Evolutionary conservation across 441 rosid genomes (phyloP), one percentile per base, ranked within the genome.

Genomic region (Gossypium laxum): DNA sequence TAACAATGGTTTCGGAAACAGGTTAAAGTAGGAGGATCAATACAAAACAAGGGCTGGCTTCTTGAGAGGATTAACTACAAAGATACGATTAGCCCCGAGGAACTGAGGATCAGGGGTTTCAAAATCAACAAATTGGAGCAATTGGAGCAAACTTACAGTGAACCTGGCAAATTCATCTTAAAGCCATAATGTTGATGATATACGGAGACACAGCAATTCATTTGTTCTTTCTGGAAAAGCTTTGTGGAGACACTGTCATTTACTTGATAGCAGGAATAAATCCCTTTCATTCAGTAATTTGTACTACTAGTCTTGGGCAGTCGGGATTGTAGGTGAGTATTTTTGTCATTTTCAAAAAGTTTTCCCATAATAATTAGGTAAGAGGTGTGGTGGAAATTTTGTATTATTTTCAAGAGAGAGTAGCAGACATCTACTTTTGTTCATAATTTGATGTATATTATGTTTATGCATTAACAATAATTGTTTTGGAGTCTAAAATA

Each of bases 11-110:
- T 34, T 66, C 18, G 22, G 56, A 6, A 63, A 68, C 81, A 91
- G 97, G 95, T 90, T 2, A 86, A 79, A 70, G 84, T 81, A 1
- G 88, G 80, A 77, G 97, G 93, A 63, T 58, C 77, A n/a, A 82
- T 93, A 45, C 79, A 82, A 80, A 93, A 93, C 85, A 84, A 82
- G 75, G 93, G 97, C 2, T 91, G 98, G 96, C 72, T 65, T 32
- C 79, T 90, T 3, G 95, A 93, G 77, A 79, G 43, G 0, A 90
- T 89, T 0, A 92, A 90, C 72, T 78, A 86, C 82, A 91, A 87
- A 50, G 96, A 90, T 78, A 52, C 83, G 15, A 84, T 86, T 0
- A 72, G 79, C 19, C 90, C 92, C 0, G 98, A 91, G 83, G 96
- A 91, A 82, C 73, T 83, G 72, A 83, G 92, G 78, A 90, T 69